phyloP scores from a whole-genome alignment of 768 basidiomycete species.

The Filobasidium wieringae region DNA sequence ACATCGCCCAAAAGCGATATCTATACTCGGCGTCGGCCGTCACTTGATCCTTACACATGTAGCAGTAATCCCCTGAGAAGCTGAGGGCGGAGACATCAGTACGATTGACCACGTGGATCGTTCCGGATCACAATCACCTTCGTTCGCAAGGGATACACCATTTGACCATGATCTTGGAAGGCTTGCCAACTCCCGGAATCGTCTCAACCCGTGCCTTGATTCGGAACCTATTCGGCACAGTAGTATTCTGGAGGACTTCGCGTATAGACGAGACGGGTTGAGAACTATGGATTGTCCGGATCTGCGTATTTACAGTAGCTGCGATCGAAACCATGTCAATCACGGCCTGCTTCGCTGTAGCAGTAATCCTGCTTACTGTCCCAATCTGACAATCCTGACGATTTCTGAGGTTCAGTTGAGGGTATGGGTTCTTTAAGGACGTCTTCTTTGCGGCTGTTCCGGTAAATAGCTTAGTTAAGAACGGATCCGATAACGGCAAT shows the following conservation, averaged over 20 bases:
- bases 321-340: no score
- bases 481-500: neutral
- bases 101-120: no score
- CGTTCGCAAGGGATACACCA: neutral
- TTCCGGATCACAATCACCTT: neutral
- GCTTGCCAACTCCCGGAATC: neutral
- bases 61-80: neutral
- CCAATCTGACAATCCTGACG: no score
- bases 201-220: slow-evolving; percentile 1
- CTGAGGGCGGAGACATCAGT: neutral
- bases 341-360: no score
- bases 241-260: neutral
- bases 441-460: neutral
- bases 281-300: neutral
- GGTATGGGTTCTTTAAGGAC: no score
- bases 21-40: neutral
- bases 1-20: neutral
- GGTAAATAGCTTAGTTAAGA: neutral
- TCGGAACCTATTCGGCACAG: slow-evolving; percentile 6
- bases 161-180: neutral
- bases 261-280: neutral
- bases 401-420: no score
- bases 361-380: no score
- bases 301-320: neutral
- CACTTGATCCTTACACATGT: neutral